Base-by-base conservation (phyloP, 2,329 filamentous ascomycete species). In the Talaromyces sp. region DNA sequence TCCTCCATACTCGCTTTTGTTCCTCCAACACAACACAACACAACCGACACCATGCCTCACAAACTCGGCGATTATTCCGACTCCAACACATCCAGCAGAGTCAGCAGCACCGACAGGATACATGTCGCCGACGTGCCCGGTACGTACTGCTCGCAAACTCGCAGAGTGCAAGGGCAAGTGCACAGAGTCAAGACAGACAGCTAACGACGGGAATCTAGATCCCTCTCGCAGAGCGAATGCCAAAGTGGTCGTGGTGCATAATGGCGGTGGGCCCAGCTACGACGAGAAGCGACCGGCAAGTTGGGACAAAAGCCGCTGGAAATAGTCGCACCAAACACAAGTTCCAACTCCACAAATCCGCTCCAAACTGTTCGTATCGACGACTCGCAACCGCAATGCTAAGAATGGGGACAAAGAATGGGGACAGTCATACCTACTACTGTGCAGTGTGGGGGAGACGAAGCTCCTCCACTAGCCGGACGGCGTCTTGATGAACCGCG, bases 291-390 rank as follows among this genome's bases (percentile, higher is more conserved):
- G 61, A n/a, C 61, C 61, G 24, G 61, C 61, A 29, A 57, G 55
- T 10, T 63, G 61, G 61, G 61, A 63, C 58, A 63, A 58, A 50
- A 63, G 52, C 51, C 61, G 61, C 50, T 63, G 61, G 61, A 63
- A 63, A 56, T 63, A 61, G 46, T 55, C 24, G 38, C n/a, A 38
- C 32, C n/a, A n/a, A n/a, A n/a, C n/a, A n/a, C n/a, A n/a, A 4
- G 32, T 14, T 13, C 13, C 32, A 17, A 35, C n/a, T n/a, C n/a
- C n/a, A n/a, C n/a, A n/a, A 27, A 27, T 3, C 26, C 32, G 10
- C 32, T 11, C 14, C n/a, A n/a, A 38, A 11, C 14, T 13, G n/a
- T 38, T 38, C 32, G 14, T 43, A 17, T 43, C 21, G 8, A n/a
- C 41, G 19, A 43, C 41, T 43, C 19, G 17, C 19, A 35, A 35